A percentile compares a stretch with the other conserved stretches of the same genome.
These are phyloP conservation scores for Barnettozyma wickerhamii DNA, from an alignment of 805 yeast species.

Conservation along the genomic window DNA sequence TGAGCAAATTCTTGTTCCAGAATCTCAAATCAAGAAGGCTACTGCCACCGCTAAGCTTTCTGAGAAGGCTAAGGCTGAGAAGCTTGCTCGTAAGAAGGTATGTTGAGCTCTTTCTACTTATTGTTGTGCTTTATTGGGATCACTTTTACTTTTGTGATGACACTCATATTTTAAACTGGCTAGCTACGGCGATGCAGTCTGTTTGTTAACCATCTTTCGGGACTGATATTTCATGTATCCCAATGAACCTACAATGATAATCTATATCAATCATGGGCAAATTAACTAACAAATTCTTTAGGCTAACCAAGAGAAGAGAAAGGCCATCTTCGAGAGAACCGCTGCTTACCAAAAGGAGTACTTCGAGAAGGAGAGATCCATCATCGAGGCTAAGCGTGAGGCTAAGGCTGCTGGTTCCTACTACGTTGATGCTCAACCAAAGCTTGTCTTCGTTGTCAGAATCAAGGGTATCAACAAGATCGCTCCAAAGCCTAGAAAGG, in stretches of 20 bases:
- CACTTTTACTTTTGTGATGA: conserved; percentile 35
- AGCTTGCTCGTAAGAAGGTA: conserved; percentile 76
- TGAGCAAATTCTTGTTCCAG: conserved; percentile 56
- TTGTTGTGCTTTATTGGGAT: too few species aligned
- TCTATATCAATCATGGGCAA: not conserved
- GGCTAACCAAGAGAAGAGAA: conserved; percentile 54
- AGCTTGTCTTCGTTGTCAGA: conserved; percentile 94
- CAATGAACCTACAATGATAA: not conserved
- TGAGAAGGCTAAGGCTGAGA: conserved; percentile 76
- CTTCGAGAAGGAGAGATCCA: conserved; percentile 86
- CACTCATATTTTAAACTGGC: conserved; percentile 50
- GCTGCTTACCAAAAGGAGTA: conserved; percentile 96
- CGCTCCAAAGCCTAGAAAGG: conserved; percentile 99
- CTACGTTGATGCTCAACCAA: conserved; percentile 93
- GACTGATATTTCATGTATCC: conserved; percentile 38
- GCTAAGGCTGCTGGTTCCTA: conserved; percentile 92
- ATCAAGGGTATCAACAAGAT: conserved; percentile 99
- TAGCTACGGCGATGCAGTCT: conserved; percentile 69
- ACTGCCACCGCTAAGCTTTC: conserved; percentile 74
- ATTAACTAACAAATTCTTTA: conserved; percentile 10
- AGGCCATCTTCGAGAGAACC: conserved; percentile 85
- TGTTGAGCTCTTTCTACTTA: too few species aligned
- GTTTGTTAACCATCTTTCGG: conserved; percentile 79
- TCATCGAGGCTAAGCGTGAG: conserved; percentile 82
- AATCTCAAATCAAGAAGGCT: conserved; percentile 79